Conservation (phyloP, 2,329 filamentous ascomycete species). For the Eutypa lata region DNA sequence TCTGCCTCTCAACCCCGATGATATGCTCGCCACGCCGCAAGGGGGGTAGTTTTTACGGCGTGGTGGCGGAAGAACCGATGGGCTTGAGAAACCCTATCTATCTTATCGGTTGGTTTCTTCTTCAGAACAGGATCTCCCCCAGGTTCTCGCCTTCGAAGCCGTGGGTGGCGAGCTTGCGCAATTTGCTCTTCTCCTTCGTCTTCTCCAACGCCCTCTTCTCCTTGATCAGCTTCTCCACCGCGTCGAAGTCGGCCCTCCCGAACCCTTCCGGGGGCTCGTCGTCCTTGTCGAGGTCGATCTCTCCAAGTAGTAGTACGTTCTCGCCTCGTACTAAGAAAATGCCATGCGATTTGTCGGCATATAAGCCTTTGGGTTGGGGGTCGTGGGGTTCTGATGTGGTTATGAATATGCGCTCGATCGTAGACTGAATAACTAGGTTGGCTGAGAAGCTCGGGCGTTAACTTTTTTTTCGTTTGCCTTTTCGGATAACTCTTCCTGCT, state of each 20-base stretch:
- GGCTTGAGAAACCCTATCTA: not conserved
- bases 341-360: conserved; percentile 80
- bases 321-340: conserved; percentile 92
- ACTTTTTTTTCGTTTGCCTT: not conserved
- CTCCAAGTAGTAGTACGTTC: conserved; percentile 92
- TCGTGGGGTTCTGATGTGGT: conserved; percentile 31
- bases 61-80: not conserved
- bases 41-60: no score
- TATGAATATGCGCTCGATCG: conserved; percentile 79
- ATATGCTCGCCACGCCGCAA: not conserved
- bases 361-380: conserved; percentile 51
- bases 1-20: conserved; percentile 41
- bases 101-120: no score
- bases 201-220: conserved; percentile 68
- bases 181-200: conserved; percentile 66
- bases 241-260: conserved; percentile 59
- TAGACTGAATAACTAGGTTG: conserved; percentile 92
- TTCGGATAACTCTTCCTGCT: no score
- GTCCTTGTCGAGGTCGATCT: conserved; percentile 95
- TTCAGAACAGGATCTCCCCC: conserved; percentile 68
- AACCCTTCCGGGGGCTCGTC: conserved; percentile 77
- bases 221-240: conserved; percentile 71
- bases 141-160: conserved; percentile 87
- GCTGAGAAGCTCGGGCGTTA: conserved; percentile 49
- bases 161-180: conserved; percentile 68